A percentile compares a stretch with the other conserved stretches of the same genome.
Evolutionary conservation across 176 grass and related monocot genomes (phyloP).

Genomic region (Rhynchospora pubera): DNA sequence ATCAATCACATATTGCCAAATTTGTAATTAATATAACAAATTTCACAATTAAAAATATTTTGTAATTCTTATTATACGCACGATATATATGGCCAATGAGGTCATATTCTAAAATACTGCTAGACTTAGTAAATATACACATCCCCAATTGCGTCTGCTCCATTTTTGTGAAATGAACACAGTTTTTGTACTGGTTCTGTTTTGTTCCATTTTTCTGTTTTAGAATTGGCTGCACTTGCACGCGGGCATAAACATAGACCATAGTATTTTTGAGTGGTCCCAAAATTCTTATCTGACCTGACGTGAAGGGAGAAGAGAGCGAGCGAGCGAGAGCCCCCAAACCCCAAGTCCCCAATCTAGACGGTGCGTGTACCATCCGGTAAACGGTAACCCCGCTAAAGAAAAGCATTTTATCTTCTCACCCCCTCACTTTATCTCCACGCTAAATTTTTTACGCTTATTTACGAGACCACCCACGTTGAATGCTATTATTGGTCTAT

Average conservation of each 20-base stretch:
- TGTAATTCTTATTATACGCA: too few relatives aligned
- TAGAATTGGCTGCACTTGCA: too few relatives aligned
- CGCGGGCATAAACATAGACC: neutral
- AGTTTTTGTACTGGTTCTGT: too few relatives aligned
- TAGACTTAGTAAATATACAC: too few relatives aligned
- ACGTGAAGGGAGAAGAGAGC: neutral
- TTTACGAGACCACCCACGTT: neutral
- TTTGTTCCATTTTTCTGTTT: too few relatives aligned
- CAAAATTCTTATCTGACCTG: neutral
- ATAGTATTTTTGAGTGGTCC: neutral
- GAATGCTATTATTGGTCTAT: neutral
- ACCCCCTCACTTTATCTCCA: neutral
- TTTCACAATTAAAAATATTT: too few relatives aligned
- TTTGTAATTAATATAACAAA: too few relatives aligned
- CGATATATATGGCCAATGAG: too few relatives aligned
- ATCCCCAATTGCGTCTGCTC: too few relatives aligned
- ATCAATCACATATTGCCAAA: too few relatives aligned
- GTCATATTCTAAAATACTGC: too few relatives aligned
- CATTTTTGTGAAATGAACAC: too few relatives aligned
- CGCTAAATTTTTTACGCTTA: neutral
- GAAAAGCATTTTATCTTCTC: neutral
- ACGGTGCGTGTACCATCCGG: constrained; percentile 25
- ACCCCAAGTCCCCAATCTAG: constrained; percentile 10
- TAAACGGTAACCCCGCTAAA: constrained; percentile 14
- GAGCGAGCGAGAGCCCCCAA: neutral